Percentiles rank a stretch among this genome's conserved stretches.
Conservation (phyloP, 1,284 basidiomycete species). For the Thecaphora thlaspeos region DNA sequence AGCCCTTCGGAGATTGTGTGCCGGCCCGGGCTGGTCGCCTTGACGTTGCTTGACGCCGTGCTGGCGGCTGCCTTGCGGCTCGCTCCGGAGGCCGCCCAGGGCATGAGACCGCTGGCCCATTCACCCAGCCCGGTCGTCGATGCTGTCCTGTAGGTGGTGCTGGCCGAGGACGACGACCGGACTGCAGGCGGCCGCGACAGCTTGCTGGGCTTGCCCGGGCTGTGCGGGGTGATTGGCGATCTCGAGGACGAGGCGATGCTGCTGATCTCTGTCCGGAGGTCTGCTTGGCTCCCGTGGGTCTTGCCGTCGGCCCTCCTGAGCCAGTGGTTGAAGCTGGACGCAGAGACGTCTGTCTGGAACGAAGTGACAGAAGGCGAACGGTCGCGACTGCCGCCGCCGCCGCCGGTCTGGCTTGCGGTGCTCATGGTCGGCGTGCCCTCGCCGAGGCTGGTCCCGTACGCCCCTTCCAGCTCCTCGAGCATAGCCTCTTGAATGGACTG, state of each 20-base stretch:
- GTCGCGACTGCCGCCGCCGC: background rate
- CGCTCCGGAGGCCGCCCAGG: constrained; percentile 27
- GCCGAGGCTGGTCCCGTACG: constrained; percentile 9
- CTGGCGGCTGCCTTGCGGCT: constrained; percentile 30
- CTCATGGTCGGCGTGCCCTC: constrained; percentile 19
- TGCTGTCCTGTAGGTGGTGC: background rate
- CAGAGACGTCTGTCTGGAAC: background rate
- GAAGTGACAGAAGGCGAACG: background rate
- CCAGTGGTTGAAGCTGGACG: background rate
- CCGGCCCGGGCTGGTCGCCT: constrained; percentile 30
- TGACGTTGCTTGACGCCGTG: constrained; percentile 34
- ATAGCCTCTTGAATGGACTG: constrained; percentile 50
- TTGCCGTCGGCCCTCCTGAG: background rate
- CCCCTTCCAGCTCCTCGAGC: constrained; percentile 43
- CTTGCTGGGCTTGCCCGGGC: background rate
- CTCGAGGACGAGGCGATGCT: background rate
- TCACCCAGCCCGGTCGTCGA: constrained; percentile 17
- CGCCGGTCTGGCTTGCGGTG: constrained; percentile 6
- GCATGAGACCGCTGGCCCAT: constrained; percentile 40
- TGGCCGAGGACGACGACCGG: background rate
- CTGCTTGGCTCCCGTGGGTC: background rate
- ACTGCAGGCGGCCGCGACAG: background rate
- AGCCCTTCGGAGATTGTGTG: constrained; percentile 3
- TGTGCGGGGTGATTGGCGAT: background rate
- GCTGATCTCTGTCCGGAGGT: background rate